phyloP scores from a whole-genome alignment of 2,329 filamentous ascomycete genomes.

The Hypomyces rosellus region DNA sequence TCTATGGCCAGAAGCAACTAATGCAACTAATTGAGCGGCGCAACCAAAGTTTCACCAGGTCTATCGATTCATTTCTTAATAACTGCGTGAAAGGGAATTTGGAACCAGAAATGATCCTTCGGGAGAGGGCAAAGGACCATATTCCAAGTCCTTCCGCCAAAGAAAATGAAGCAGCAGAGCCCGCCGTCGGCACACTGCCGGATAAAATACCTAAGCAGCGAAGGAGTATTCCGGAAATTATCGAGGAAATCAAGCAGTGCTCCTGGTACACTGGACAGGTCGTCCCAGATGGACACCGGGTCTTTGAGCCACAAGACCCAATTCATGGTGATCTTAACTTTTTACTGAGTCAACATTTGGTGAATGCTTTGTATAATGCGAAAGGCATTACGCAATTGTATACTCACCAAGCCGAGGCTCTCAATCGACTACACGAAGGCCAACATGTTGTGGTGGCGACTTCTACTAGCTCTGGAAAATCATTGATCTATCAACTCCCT shows the following conservation, averaged over 20 bases:
- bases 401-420: conserved; percentile 86
- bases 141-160: conserved; percentile 55
- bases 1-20: conserved; percentile 91
- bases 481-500: conserved; percentile 93
- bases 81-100: conserved; percentile 57
- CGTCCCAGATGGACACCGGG: conserved; percentile 84
- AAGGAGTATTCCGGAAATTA: conserved; percentile 74
- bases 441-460: conserved; percentile 88
- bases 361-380: conserved; percentile 95
- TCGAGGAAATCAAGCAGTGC: conserved; percentile 72
- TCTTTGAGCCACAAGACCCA: conserved; percentile 79
- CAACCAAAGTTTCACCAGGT: conserved; percentile 73
- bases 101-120: conserved; percentile 63
- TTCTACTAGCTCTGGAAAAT: conserved; percentile 94
- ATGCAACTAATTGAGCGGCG: conserved; percentile 81
- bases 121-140: conserved; percentile 49
- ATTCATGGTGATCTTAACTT: conserved; percentile 82
- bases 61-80: conserved; percentile 71
- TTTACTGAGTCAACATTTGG: conserved; percentile 77
- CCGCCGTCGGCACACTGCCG: conserved; percentile 47
- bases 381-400: conserved; percentile 82
- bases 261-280: conserved; percentile 91
- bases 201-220: conserved; percentile 72
- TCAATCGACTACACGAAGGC: conserved; percentile 78
- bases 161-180: conserved; percentile 22